Conservation (phyloP, 768 basidiomycete genomes). For the Chiua virens region DNA sequence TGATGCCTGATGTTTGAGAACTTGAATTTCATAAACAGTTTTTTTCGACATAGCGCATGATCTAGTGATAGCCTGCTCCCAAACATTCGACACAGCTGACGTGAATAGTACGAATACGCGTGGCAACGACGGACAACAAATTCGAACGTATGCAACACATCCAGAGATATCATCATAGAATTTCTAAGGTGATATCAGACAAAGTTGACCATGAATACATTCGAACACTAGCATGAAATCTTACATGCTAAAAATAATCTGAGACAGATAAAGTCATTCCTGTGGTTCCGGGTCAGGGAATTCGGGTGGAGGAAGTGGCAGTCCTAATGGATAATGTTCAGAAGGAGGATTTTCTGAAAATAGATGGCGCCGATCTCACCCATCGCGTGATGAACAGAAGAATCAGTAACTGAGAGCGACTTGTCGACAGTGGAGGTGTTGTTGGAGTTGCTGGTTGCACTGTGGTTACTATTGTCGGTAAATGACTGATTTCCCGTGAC, state of each 20-base stretch:
- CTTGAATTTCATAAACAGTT: no score
- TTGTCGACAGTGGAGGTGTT: conserved; percentile 18
- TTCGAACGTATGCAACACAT: neutral
- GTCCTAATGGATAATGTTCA: neutral
- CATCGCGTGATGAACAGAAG: conserved; percentile 26
- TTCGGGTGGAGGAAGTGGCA: neutral
- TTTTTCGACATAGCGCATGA: no score
- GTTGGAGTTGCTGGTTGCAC: conserved; percentile 11
- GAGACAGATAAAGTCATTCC: neutral
- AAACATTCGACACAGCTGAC: neutral
- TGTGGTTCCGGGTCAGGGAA: conserved; percentile 1
- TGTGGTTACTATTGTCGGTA: conserved; percentile 20
- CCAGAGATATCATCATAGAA: neutral
- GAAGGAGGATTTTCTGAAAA: neutral
- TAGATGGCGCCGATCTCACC: conserved; percentile 5
- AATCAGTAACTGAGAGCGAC: conserved; percentile 15
- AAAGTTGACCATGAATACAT: neutral
- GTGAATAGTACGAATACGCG: neutral
- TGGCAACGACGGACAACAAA: neutral
- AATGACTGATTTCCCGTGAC: conserved; percentile 18
- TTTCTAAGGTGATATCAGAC: neutral
- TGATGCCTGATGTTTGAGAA: no score
- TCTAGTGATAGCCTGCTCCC: no score
- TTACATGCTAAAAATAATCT: neutral
- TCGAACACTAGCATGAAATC: neutral